phyloP scores from a whole-genome alignment of 140 eudicot species.

The Erigeron philadelphicus region DNA sequence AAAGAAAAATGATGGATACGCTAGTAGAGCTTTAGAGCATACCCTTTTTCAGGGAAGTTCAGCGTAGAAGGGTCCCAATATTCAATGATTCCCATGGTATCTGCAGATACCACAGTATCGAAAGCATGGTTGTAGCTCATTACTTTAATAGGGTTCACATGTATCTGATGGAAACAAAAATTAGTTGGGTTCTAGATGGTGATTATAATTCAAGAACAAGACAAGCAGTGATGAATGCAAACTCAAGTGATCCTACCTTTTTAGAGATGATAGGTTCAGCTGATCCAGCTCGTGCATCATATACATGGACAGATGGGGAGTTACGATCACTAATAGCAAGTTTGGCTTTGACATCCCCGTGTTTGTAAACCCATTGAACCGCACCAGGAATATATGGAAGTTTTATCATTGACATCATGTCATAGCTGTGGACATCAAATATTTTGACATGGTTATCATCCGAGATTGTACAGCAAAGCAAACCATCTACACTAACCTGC shows the following conservation, averaged over 20 bases:
- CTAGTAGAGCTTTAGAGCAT: constrained; percentile 18
- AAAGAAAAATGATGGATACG: not conserved
- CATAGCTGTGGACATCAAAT: constrained; percentile 87
- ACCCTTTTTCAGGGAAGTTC: constrained; percentile 76
- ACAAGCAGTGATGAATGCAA: not conserved
- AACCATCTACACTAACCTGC: constrained; percentile 90
- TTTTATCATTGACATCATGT: constrained; percentile 97
- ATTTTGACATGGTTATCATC: constrained; percentile 72
- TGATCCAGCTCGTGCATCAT: constrained; percentile 87
- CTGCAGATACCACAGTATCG: constrained; percentile 79
- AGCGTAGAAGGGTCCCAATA: constrained; percentile 84
- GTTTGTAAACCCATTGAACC: constrained; percentile 90
- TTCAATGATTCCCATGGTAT: constrained; percentile 82
- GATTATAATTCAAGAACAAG: not conserved
- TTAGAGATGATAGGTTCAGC: constrained; percentile 73
- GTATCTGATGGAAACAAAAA: constrained; percentile 45
- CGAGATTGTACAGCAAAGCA: constrained; percentile 93
- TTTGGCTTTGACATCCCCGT: constrained; percentile 74
- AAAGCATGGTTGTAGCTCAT: constrained; percentile 78
- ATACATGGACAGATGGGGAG: constrained; percentile 70
- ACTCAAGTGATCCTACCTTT: constrained; percentile 46
- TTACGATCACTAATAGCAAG: constrained; percentile 84
- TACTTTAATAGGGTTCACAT: constrained; percentile 59
- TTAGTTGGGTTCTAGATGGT: not conserved
- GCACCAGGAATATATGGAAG: constrained; percentile 78